Percentiles rank a stretch among this genome's conserved stretches.
Conservation (phyloP, 1,139 yeast genomes). For the Fermentozyma sake region DNA sequence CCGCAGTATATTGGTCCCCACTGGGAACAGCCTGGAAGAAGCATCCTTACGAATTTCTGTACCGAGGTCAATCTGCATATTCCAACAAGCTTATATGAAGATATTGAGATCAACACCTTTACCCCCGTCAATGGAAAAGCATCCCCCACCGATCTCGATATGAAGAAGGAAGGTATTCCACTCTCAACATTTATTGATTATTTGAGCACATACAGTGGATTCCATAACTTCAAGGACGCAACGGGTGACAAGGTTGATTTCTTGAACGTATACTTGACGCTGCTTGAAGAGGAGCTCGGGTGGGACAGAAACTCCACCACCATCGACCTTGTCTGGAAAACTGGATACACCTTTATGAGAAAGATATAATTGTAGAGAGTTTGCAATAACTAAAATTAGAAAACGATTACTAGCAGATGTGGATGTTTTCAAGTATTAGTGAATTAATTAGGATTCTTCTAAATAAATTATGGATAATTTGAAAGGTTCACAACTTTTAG, state of each 20-base stretch:
- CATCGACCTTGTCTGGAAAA: slow-evolving; percentile 34
- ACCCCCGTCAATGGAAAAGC: slow-evolving; percentile 14
- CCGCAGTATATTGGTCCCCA: slow-evolving; percentile 34
- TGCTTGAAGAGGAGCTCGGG: slow-evolving; percentile 24
- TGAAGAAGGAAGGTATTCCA: slow-evolving; percentile 18
- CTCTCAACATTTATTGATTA: slow-evolving; percentile 27
- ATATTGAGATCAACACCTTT: slow-evolving; percentile 24
- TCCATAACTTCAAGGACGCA: slow-evolving; percentile 28
- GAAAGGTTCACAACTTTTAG: too few relatives aligned
- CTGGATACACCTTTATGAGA: slow-evolving; percentile 36
- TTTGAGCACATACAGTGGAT: slow-evolving; percentile 35
- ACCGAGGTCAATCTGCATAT: slow-evolving; percentile 27
- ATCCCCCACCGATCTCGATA: slow-evolving; percentile 17
- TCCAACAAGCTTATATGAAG: slow-evolving; percentile 25
- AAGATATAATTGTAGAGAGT: slow-evolving; percentile 12
- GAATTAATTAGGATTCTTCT: too few relatives aligned
- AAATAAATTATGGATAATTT: too few relatives aligned
- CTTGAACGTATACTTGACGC: slow-evolving; percentile 18
- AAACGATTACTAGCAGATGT: too few relatives aligned
- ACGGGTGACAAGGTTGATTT: slow-evolving; percentile 22
- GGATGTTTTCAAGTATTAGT: too few relatives aligned
- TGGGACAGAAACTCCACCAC: slow-evolving; percentile 28
- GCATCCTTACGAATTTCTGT: slow-evolving; percentile 25
- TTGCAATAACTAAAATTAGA: background rate
- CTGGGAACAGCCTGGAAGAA: slow-evolving; percentile 46